Percentiles rank a stretch among this genome's conserved stretches.
Evolutionary conservation across 768 basidiomycete genomes (phyloP).

Genomic region (Pulveroboletus sp.): DNA sequence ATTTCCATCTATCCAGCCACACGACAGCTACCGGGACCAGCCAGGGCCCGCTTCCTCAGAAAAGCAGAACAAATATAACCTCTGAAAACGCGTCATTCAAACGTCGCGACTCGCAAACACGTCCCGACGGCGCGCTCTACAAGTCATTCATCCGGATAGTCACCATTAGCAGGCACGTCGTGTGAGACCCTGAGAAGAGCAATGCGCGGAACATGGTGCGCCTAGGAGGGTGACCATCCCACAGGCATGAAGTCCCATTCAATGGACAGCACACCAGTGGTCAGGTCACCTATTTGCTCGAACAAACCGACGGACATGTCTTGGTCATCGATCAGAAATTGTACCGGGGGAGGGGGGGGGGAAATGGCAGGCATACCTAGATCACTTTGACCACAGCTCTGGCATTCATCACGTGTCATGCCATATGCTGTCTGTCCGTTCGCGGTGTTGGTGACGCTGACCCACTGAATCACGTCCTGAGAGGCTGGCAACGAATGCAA

Average conservation of each 20-base stretch:
- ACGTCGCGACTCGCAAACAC: conserved; percentile 9
- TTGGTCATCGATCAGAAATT: conserved; percentile 25
- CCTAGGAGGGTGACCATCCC: conserved; percentile 42
- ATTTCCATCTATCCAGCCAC: conserved; percentile 2
- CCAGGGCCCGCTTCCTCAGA: conserved; percentile 15
- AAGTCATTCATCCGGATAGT: conserved; percentile 7
- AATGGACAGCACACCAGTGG: conserved; percentile 47
- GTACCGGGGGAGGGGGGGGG: too few relatives aligned
- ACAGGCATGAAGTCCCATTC: conserved; percentile 56
- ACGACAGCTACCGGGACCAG: conserved; percentile 16
- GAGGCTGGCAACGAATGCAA: background rate
- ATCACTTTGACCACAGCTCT: conserved; percentile 45
- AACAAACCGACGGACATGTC: conserved; percentile 68
- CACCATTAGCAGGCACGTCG: conserved; percentile 2
- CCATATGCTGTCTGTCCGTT: conserved; percentile 49
- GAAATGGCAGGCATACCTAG: too few relatives aligned
- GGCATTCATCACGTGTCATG: conserved; percentile 54
- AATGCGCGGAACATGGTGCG: background rate
- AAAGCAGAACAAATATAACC: conserved; percentile 10
- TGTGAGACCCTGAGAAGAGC: conserved; percentile 2
- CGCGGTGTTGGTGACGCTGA: conserved; percentile 54
- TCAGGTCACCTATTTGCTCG: conserved; percentile 43
- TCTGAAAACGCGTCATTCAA: conserved; percentile 22
- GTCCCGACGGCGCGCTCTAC: conserved; percentile 16
- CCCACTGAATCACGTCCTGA: conserved; percentile 39